Conservation (phyloP, 129 eudicot genomes). For the Ambrosia artemisiifolia region DNA sequence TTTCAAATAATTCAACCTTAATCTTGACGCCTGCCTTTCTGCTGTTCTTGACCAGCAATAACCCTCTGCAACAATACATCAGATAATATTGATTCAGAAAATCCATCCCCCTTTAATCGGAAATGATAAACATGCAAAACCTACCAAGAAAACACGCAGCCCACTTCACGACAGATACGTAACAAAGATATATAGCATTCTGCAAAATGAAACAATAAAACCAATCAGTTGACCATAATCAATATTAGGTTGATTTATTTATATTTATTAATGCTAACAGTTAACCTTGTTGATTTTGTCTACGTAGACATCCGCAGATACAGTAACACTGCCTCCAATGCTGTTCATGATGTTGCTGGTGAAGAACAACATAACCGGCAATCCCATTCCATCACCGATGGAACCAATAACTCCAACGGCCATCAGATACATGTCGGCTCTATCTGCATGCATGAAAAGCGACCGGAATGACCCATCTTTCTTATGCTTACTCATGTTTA, state of each 20-base stretch:
- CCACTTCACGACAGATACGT: slow-evolving; percentile 53
- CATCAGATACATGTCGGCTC: slow-evolving; percentile 51
- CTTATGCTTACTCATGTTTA: slow-evolving; percentile 11
- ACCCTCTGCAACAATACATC: slow-evolving; percentile 36
- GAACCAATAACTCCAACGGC: slow-evolving; percentile 60
- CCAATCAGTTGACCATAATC: neutral
- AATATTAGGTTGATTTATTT: too few relatives aligned
- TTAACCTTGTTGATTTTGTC: slow-evolving; percentile 47
- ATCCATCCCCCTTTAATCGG: too few relatives aligned
- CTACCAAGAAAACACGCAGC: slow-evolving; percentile 50
- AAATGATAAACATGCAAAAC: neutral
- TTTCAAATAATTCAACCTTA: slow-evolving; percentile 45
- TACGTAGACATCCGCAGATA: slow-evolving; percentile 14
- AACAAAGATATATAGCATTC: slow-evolving; percentile 46
- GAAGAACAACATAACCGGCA: slow-evolving; percentile 41
- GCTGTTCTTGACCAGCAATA: slow-evolving; percentile 56
- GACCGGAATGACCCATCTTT: slow-evolving; percentile 43
- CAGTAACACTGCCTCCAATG: slow-evolving; percentile 39
- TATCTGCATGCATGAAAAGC: slow-evolving; percentile 80
- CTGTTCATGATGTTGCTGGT: slow-evolving; percentile 11
- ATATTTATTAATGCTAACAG: neutral
- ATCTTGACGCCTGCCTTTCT: slow-evolving; percentile 51
- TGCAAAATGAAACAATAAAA: slow-evolving; percentile 12
- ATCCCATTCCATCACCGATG: slow-evolving; percentile 60
- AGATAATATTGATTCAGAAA: neutral